Conservation (phyloP, 495 filamentous ascomycete species). For the Penicillium egyptiacum region DNA sequence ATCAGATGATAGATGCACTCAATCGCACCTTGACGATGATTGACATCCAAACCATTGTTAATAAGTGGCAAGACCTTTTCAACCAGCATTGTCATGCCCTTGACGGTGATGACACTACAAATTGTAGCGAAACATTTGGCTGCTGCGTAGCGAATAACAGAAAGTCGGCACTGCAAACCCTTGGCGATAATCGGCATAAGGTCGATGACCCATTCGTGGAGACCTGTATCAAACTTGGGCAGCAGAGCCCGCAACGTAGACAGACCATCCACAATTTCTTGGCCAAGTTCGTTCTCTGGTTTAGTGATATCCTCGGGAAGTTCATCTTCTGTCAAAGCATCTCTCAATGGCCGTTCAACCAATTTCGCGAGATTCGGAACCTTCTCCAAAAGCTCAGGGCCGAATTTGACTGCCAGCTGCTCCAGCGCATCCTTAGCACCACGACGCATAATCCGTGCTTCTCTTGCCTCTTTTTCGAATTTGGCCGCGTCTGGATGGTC, state of each 20-base stretch:
- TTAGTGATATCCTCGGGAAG: conserved; percentile 68
- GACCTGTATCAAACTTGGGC: conserved; percentile 71
- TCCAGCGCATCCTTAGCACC: conserved; percentile 95
- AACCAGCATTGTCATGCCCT: conserved; percentile 94
- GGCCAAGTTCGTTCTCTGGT: conserved; percentile 70
- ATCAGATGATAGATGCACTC: conserved; percentile 95
- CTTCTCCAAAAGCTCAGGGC: conserved; percentile 67
- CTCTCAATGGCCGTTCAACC: conserved; percentile 75
- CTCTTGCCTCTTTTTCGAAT: conserved; percentile 81
- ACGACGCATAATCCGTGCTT: conserved; percentile 81
- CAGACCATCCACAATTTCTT: conserved; percentile 89
- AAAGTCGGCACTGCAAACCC: conserved; percentile 79
- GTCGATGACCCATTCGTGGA: conserved; percentile 74
- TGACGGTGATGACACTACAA: conserved; percentile 90
- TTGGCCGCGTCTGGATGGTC: conserved; percentile 87
- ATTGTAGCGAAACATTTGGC: conserved; percentile 97
- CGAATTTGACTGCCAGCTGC: conserved; percentile 77
- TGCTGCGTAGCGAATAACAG: conserved; percentile 91
- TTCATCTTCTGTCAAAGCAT: conserved; percentile 67
- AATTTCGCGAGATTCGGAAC: conserved; percentile 77
- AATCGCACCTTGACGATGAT: conserved; percentile 86
- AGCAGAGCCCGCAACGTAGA: conserved; percentile 89
- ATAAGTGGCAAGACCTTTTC: conserved; percentile 89
- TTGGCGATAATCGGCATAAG: conserved; percentile 86
- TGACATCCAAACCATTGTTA: conserved; percentile 81